Evolutionary conservation across 1,284 basidiomycete species (phyloP).

Genomic region (Rhodotorula sp.): DNA sequence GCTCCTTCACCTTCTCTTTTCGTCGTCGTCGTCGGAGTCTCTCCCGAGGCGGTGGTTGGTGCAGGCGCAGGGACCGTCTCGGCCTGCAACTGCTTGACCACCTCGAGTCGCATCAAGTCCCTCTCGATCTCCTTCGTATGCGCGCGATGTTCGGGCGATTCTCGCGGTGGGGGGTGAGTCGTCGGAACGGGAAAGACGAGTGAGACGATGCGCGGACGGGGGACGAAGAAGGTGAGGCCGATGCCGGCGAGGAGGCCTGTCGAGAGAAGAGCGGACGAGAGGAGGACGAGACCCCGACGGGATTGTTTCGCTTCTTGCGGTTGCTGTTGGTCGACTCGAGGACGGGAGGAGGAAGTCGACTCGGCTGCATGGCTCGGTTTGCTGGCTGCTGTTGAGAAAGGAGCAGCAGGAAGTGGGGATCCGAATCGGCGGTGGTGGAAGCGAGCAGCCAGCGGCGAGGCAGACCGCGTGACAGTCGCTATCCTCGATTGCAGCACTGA

Average conservation of each 20-base stretch:
- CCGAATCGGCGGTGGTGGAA: too few relatives aligned
- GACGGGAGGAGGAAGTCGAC: background rate
- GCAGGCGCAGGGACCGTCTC: constrained; percentile 24
- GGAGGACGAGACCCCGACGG: constrained; percentile 12
- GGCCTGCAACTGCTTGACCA: constrained; percentile 57
- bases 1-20: too few relatives aligned
- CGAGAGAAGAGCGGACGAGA: constrained; percentile 19
- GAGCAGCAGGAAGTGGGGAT: too few relatives aligned
- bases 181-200: constrained; percentile 69
- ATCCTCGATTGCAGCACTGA: too few relatives aligned
- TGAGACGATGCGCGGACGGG: constrained; percentile 26
- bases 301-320: background rate
- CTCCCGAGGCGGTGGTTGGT: background rate
- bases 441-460: too few relatives aligned
- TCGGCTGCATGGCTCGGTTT: background rate
- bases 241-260: constrained; percentile 25
- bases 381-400: too few relatives aligned
- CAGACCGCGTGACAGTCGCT: too few relatives aligned
- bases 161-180: constrained; percentile 63
- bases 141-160: constrained; percentile 62
- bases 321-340: background rate
- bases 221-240: constrained; percentile 21
- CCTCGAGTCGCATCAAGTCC: constrained; percentile 63
- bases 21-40: too few relatives aligned
- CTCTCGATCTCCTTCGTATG: constrained; percentile 66